Percentiles rank a stretch among this genome's conserved stretches.
Evolutionary conservation across 768 basidiomycete species (phyloP).

Genomic region (Gymnopilus junonius): DNA sequence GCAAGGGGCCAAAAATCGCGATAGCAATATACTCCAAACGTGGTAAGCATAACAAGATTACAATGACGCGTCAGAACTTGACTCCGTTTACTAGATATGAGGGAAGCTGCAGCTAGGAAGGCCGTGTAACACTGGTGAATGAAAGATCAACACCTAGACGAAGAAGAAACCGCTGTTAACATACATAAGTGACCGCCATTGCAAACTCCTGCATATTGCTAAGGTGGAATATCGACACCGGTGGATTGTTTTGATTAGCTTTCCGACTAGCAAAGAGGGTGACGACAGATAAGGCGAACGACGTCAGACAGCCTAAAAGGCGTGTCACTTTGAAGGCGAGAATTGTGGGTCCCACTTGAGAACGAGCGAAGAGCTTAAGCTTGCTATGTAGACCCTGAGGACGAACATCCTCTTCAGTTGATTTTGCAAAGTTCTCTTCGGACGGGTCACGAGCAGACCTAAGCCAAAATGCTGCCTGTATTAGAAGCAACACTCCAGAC

Average conservation of each 20-base stretch:
- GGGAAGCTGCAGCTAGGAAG: constrained; percentile 34
- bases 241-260: neutral
- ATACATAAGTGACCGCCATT: constrained; percentile 5
- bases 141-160: neutral
- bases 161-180: neutral
- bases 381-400: neutral
- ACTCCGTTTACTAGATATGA: constrained; percentile 40
- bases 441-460: neutral
- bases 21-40: constrained; percentile 50
- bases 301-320: neutral
- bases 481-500: constrained; percentile 2
- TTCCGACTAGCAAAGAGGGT: neutral
- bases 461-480: neutral
- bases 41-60: constrained; percentile 31
- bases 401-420: neutral
- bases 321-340: neutral
- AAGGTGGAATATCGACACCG: neutral
- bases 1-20: constrained; percentile 63
- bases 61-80: constrained; percentile 24
- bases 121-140: neutral
- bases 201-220: neutral
- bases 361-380: neutral
- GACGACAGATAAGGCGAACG: neutral
- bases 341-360: constrained; percentile 6
- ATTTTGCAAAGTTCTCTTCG: neutral